Evolutionary conservation across 345 rosid species (phyloP).

Genomic region (Populus deltoides): DNA sequence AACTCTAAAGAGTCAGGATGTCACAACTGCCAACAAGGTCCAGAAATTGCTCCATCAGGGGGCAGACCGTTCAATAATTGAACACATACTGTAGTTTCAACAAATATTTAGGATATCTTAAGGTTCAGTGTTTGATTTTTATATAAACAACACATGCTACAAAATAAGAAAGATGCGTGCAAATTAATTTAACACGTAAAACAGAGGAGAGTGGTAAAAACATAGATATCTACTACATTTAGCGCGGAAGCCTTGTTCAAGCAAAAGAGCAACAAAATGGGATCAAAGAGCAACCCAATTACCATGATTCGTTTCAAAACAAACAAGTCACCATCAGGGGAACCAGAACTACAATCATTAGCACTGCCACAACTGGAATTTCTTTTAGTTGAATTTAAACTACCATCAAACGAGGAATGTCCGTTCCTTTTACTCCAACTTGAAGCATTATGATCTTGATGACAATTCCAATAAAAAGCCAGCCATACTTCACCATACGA

Average conservation of each 20-base stretch:
- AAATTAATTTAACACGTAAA: not conserved
- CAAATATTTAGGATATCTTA: not conserved
- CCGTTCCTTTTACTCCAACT: conserved; percentile 38
- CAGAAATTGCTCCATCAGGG: not conserved
- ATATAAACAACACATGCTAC: not conserved
- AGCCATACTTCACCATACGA: conserved; percentile 96
- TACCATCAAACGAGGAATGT: conserved; percentile 33
- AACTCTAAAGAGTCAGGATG: too few species aligned
- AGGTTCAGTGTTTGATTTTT: not conserved
- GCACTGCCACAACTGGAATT: conserved; percentile 34
- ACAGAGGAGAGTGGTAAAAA: not conserved
- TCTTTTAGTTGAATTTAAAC: conserved; percentile 24
- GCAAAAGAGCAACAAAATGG: not conserved
- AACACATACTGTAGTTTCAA: not conserved
- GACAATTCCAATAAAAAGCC: conserved; percentile 81
- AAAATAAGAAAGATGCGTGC: not conserved
- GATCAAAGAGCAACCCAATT: conserved; percentile 17
- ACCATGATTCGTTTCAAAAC: conserved; percentile 95
- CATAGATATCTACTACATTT: not conserved
- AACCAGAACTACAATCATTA: conserved; percentile 40
- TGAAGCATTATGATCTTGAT: conserved; percentile 45
- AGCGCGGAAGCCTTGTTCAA: not conserved
- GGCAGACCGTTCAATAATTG: not conserved
- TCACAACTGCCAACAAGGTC: too few species aligned
- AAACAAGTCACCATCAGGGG: conserved; percentile 47